phyloP scores from a whole-genome alignment of 352 stramenopile species.

The Phytophthora meadii region DNA sequence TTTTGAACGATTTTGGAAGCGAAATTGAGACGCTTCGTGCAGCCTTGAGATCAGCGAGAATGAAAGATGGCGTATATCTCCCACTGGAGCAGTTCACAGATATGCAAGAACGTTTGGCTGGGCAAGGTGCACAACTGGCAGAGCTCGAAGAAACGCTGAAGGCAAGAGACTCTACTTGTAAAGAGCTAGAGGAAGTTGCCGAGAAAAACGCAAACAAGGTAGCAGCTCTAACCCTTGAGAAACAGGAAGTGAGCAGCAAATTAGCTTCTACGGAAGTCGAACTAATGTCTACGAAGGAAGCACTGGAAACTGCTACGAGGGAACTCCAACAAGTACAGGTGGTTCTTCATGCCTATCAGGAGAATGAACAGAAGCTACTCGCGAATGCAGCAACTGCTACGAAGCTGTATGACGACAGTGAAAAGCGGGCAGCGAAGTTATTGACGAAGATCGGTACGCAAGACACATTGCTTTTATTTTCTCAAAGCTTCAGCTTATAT shows the following conservation, averaged over 20 bases:
- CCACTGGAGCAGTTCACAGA: conserved; percentile 90
- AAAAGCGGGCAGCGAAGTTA: conserved; percentile 53
- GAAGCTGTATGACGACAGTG: conserved; percentile 65
- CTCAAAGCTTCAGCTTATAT: conserved; percentile 4
- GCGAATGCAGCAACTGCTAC: conserved; percentile 56
- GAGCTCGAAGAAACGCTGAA: conserved; percentile 88
- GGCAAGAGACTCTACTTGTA: conserved; percentile 56
- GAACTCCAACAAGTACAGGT: conserved; percentile 37
- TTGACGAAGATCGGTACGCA: conserved; percentile 61
- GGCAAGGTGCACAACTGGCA: conserved; percentile 74
- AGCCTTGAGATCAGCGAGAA: conserved; percentile 79
- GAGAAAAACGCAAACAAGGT: conserved; percentile 60
- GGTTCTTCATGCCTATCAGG: conserved; percentile 52
- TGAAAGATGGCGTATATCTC: conserved; percentile 94
- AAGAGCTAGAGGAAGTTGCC: conserved; percentile 79
- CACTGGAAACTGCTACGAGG: conserved; percentile 36
- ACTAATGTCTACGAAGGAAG: conserved; percentile 41
- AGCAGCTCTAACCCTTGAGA: conserved; percentile 47
- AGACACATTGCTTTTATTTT: not conserved
- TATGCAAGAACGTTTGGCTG: conserved; percentile 87
- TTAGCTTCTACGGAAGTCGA: conserved; percentile 44
- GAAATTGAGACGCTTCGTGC: conserved; percentile 91
- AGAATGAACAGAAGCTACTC: conserved; percentile 67
- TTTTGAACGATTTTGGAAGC: conserved; percentile 92
- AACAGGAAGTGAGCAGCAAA: conserved; percentile 53